Percentiles rank a stretch among this genome's conserved stretches.
Evolutionary conservation across 2,329 filamentous ascomycete genomes (phyloP).

Genomic region (Dothidotthia symphoricarpi): DNA sequence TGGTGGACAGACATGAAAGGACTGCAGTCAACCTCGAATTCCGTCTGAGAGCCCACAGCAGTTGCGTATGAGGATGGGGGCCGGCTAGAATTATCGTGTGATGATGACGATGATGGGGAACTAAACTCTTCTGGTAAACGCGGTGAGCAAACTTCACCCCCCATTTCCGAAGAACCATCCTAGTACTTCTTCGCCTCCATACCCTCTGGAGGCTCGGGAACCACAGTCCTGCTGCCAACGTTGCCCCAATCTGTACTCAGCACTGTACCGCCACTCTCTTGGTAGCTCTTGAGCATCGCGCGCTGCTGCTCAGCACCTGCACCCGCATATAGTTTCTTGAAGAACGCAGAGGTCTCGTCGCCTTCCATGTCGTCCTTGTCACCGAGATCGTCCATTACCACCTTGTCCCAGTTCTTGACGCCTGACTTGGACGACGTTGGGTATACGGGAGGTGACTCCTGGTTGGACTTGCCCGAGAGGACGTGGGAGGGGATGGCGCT

Average conservation of each 20-base stretch:
- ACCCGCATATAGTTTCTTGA: constrained; percentile 81
- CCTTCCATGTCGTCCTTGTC: constrained; percentile 56
- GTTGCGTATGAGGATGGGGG: too few relatives aligned
- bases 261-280: constrained; percentile 89
- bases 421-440: constrained; percentile 83
- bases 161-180: neutral
- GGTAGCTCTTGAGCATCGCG: constrained; percentile 97
- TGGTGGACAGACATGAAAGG: too few relatives aligned
- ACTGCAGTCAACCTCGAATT: too few relatives aligned
- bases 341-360: constrained; percentile 75
- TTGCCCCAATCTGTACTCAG: constrained; percentile 91
- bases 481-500: constrained; percentile 18
- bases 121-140: too few relatives aligned
- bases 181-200: constrained; percentile 71
- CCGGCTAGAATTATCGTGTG: too few relatives aligned
- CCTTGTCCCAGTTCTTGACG: constrained; percentile 88
- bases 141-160: too few relatives aligned
- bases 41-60: too few relatives aligned
- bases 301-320: constrained; percentile 77
- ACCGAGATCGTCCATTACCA: constrained; percentile 55
- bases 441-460: constrained; percentile 59
- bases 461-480: constrained; percentile 16
- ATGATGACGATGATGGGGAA: too few relatives aligned
- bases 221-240: constrained; percentile 69
- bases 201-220: constrained; percentile 72